A percentile compares a stretch with the other conserved stretches of the same genome.
Conservation (phyloP, 352 stramenopile species). For the Pythium chondricola region DNA sequence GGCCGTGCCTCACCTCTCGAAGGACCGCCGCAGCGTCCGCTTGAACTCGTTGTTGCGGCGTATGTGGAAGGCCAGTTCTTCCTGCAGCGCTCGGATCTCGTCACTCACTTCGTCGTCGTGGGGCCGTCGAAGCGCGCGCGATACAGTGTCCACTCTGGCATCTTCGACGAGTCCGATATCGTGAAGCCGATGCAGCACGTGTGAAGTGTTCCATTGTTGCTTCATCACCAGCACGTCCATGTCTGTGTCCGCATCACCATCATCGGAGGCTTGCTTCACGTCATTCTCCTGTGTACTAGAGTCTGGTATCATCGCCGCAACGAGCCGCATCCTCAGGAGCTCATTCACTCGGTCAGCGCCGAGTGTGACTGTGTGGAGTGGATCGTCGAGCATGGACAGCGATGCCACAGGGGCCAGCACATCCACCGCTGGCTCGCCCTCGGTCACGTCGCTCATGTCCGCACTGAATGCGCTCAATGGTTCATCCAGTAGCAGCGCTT, state of each 20-base stretch:
- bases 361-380: no score
- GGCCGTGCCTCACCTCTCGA: constrained; percentile 45
- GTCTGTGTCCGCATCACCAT: background rate
- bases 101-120: constrained; percentile 59
- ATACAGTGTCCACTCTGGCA: constrained; percentile 11
- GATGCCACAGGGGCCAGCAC: background rate
- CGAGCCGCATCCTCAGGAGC: constrained; percentile 8
- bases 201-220: background rate
- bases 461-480: background rate
- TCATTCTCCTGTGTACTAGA: background rate
- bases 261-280: background rate
- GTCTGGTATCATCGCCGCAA: constrained; percentile 9
- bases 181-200: constrained; percentile 14
- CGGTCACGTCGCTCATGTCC: background rate
- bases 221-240: background rate
- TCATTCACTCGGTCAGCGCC: background rate
- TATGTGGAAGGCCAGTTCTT: constrained; percentile 31
- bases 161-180: constrained; percentile 49
- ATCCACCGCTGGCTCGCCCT: background rate
- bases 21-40: constrained; percentile 38
- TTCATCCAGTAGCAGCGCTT: constrained; percentile 55
- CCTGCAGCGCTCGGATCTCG: constrained; percentile 54
- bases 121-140: constrained; percentile 18
- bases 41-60: constrained; percentile 56
- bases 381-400: background rate